Conservation (phyloP, 805 yeast species). For the Suhomyces sp. region DNA sequence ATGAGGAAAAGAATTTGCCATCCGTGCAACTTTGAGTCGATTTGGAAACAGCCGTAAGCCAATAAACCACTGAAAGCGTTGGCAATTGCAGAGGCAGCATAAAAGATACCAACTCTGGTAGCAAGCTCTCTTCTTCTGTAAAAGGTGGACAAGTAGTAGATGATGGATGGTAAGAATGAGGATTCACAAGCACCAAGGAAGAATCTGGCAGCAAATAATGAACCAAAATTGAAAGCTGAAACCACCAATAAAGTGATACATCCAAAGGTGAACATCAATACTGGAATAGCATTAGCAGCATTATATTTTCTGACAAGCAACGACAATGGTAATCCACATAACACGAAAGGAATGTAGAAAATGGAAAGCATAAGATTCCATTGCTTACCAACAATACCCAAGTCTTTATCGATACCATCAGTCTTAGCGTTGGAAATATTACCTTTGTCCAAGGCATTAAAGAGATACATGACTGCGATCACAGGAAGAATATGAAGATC, state of each 20-base stretch:
- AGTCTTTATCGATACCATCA: conserved; percentile 42
- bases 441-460: conserved; percentile 49
- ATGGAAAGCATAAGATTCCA: conserved; percentile 48
- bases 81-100: conserved; percentile 34
- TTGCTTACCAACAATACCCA: conserved; percentile 40
- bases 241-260: conserved; percentile 37
- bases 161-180: conserved; percentile 40
- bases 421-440: conserved; percentile 52
- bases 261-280: conserved; percentile 47
- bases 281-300: conserved; percentile 46
- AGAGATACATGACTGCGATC: conserved; percentile 46
- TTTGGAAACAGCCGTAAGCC: conserved; percentile 38
- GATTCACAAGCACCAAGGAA: conserved; percentile 38
- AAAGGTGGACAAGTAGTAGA: conserved; percentile 36
- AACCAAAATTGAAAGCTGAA: conserved; percentile 39
- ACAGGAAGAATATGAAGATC: conserved; percentile 46
- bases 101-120: conserved; percentile 34
- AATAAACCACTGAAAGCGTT: conserved; percentile 40
- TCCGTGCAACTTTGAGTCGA: conserved; percentile 37
- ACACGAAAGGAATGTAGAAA: conserved; percentile 46
- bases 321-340: conserved; percentile 45
- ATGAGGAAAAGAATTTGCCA: conserved; percentile 50
- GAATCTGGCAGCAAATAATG: conserved; percentile 30
- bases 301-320: conserved; percentile 40
- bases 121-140: conserved; percentile 40